Conservation (phyloP, 2,329 filamentous ascomycete species). For the Botryosphaeria agaves region DNA sequence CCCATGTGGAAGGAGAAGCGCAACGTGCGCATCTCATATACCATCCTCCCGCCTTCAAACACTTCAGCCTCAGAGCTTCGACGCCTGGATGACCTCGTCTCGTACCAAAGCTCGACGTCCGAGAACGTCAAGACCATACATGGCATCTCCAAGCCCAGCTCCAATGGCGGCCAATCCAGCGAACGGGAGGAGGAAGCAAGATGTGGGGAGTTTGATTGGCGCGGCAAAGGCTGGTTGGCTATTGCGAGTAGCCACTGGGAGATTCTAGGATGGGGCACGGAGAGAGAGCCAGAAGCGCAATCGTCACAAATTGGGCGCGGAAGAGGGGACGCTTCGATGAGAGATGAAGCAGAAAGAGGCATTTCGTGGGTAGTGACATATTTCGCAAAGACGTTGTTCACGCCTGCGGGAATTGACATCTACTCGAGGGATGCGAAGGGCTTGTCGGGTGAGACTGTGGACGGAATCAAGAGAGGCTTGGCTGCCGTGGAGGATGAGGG, state of each 20-base stretch:
- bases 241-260: slow-evolving; percentile 68
- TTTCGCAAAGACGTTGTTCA: slow-evolving; percentile 72
- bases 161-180: slow-evolving; percentile 9
- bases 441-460: slow-evolving; percentile 38
- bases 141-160: slow-evolving; percentile 42
- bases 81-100: slow-evolving; percentile 54
- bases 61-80: slow-evolving; percentile 19
- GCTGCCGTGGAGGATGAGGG: slow-evolving; percentile 30
- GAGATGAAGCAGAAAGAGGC: slow-evolving; percentile 8
- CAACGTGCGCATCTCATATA: slow-evolving; percentile 70
- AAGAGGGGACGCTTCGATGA: slow-evolving; percentile 4
- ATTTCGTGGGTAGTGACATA: slow-evolving; percentile 62
- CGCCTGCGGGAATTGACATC: slow-evolving; percentile 64
- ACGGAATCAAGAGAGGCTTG: slow-evolving; percentile 37
- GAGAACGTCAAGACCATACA: slow-evolving; percentile 40
- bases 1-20: slow-evolving; percentile 65
- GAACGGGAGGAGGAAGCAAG: too few relatives aligned
- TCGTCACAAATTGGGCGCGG: too few relatives aligned
- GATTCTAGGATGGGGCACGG: slow-evolving; percentile 56
- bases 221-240: slow-evolving; percentile 56
- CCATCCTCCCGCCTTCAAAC: slow-evolving; percentile 24
- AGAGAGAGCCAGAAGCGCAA: too few relatives aligned
- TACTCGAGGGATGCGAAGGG: slow-evolving; percentile 50
- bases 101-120: slow-evolving; percentile 40
- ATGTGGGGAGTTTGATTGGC: slow-evolving; percentile 56